These are phyloP conservation scores for Tubosaeta sp. DNA, from an alignment of 768 basidiomycete genomes.

Conservation along the genomic window DNA sequence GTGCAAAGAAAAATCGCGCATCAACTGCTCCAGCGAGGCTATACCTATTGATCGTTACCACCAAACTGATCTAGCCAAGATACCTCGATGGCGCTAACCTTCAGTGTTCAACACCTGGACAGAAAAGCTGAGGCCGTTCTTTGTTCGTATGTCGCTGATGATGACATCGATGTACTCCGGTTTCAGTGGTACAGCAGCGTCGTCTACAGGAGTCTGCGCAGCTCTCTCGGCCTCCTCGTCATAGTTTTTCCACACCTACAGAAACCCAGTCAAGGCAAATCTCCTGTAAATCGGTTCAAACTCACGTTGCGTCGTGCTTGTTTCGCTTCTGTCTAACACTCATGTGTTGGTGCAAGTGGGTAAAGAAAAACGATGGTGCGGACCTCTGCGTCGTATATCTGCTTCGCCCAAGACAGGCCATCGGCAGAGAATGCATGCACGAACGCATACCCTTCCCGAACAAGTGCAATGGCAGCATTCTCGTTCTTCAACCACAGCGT, in stretches of 20 bases:
- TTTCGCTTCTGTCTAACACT: slow-evolving; percentile 75
- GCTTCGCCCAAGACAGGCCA: slow-evolving; percentile 69
- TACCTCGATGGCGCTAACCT: slow-evolving; percentile 43
- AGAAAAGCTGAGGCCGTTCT: slow-evolving; percentile 79
- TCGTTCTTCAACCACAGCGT: slow-evolving; percentile 78
- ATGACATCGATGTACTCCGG: slow-evolving; percentile 91
- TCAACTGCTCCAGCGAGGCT: slow-evolving; percentile 86
- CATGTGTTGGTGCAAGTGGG: slow-evolving; percentile 1
- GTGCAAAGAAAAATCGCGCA: slow-evolving; percentile 88
- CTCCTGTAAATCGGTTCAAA: slow-evolving; percentile 1
- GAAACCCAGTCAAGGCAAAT: neutral
- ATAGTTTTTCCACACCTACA: slow-evolving; percentile 82
- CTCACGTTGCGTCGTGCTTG: slow-evolving; percentile 70
- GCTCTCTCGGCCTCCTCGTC: slow-evolving; percentile 67
- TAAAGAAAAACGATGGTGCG: slow-evolving; percentile 10
- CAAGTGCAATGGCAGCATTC: slow-evolving; percentile 82
- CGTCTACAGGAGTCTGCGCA: slow-evolving; percentile 44
- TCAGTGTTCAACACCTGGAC: slow-evolving; percentile 91
- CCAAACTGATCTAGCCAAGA: neutral
- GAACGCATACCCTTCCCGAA: slow-evolving; percentile 81
- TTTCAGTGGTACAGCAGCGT: slow-evolving; percentile 53
- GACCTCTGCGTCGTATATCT: slow-evolving; percentile 83
- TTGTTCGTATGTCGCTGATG: slow-evolving; percentile 78
- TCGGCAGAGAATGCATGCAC: slow-evolving; percentile 91
- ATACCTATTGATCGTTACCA: slow-evolving; percentile 54